phyloP scores from a whole-genome alignment of 2,329 filamentous ascomycete genomes.

The Biscogniauxia marginata region DNA sequence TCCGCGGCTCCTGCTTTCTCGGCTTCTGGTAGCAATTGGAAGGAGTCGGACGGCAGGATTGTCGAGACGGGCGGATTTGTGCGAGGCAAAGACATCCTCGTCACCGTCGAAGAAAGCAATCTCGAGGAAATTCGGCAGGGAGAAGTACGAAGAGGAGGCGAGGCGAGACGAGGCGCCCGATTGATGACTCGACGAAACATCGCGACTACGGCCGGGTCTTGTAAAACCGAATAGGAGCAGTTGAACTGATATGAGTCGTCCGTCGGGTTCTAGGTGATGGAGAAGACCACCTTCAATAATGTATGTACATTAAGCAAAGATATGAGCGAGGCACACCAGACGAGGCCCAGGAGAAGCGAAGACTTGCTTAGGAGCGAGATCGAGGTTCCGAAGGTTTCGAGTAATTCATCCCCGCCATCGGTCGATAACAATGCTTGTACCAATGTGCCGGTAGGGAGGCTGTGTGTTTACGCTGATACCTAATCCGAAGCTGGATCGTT shows the following conservation, averaged over 20 bases:
- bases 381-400: no score
- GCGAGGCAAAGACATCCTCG: constrained; percentile 53
- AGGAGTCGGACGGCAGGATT: constrained; percentile 68
- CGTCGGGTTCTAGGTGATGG: no score
- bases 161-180: constrained; percentile 26
- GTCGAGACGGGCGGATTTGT: constrained; percentile 62
- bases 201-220: constrained; percentile 24
- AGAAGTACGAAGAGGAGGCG: constrained; percentile 18
- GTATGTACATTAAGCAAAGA: no score
- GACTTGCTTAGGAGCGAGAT: no score
- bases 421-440: no score
- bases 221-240: not conserved
- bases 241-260: not conserved
- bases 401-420: no score
- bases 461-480: not conserved
- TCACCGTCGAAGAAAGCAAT: constrained; percentile 40
- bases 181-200: constrained; percentile 32
- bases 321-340: no score
- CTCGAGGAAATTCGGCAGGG: constrained; percentile 22
- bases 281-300: no score
- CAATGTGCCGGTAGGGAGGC: no score
- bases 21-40: constrained; percentile 77
- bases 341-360: no score
- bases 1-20: constrained; percentile 78
- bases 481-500: not conserved